Conservation (phyloP, 2,329 filamentous ascomycete species). For the Colletotrichum tropicale region DNA sequence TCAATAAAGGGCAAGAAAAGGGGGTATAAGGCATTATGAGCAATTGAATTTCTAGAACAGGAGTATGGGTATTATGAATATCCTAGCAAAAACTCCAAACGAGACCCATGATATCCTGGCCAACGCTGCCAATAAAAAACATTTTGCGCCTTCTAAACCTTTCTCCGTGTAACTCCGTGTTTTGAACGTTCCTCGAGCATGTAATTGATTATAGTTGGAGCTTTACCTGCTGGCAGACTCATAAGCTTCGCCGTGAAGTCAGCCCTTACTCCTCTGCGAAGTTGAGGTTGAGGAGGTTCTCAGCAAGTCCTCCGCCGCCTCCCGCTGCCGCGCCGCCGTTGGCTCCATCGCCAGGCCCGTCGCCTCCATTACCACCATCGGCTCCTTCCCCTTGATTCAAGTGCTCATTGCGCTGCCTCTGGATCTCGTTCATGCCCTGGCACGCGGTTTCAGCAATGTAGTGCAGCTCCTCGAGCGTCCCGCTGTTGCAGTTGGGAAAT, state of each 20-base stretch:
- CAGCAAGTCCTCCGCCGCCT: neutral
- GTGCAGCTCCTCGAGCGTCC: conserved; percentile 47
- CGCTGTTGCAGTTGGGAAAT: conserved; percentile 48
- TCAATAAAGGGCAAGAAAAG: neutral
- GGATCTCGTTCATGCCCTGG: conserved; percentile 47
- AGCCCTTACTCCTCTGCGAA: neutral
- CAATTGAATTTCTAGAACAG: conserved; percentile 17
- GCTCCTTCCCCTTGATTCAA: neutral
- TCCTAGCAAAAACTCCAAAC: neutral
- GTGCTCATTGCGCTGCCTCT: conserved; percentile 28
- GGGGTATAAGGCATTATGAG: conserved; percentile 1
- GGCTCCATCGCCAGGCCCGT: neutral
- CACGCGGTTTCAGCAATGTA: conserved; percentile 48
- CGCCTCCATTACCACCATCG: neutral
- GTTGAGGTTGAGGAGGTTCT: conserved; percentile 15
- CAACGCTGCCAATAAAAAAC: neutral
- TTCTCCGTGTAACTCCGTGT: neutral
- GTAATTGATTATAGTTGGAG: neutral
- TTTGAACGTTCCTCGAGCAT: neutral
- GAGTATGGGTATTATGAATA: conserved; percentile 6
- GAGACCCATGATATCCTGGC: conserved; percentile 9
- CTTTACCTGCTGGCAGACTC: neutral
- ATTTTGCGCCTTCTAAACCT: neutral
- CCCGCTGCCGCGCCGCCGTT: neutral
- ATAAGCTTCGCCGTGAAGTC: neutral